These are phyloP conservation scores for Entomortierella lignicola DNA, from an alignment of 192 early-diverging fungal species.

Conservation along the genomic window DNA sequence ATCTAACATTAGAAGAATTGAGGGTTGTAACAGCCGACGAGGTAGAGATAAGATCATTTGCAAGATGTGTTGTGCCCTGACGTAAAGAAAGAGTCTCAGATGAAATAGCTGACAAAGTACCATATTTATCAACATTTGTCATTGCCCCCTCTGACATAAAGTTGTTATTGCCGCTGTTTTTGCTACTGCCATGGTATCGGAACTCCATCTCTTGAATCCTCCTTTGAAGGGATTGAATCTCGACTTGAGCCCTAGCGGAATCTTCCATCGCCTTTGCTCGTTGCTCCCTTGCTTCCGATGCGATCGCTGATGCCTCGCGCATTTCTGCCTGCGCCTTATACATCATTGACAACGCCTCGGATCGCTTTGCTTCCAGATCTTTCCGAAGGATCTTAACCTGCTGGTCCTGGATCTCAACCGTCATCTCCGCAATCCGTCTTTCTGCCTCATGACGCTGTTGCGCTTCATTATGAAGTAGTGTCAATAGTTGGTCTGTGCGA, in stretches of 20 bases:
- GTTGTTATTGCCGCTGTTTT: no score
- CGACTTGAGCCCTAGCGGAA: not conserved
- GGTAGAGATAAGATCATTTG: no score
- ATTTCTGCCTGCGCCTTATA: slow-evolving; percentile 19
- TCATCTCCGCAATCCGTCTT: not conserved
- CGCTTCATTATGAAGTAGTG: slow-evolving; percentile 13
- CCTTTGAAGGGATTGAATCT: not conserved
- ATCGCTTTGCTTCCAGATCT: slow-evolving; percentile 21
- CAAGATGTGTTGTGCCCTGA: no score
- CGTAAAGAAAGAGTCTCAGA: no score
- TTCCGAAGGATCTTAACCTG: not conserved
- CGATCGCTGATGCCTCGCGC: not conserved
- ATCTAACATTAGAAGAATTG: no score
- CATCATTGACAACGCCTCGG: slow-evolving; percentile 28
- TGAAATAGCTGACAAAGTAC: no score
- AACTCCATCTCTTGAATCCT: not conserved
- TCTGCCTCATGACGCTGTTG: slow-evolving; percentile 10
- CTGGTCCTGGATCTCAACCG: not conserved
- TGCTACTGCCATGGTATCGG: no score
- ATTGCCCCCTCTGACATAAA: no score
- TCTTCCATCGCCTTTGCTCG: slow-evolving; percentile 14
- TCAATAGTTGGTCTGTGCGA: slow-evolving; percentile 9
- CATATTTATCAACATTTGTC: no score
- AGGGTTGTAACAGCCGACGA: no score
- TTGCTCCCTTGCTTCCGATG: slow-evolving; percentile 14